Evolutionary conservation across 2,329 filamentous ascomycete genomes (phyloP).

Genomic region (Colletotrichum sp.): DNA sequence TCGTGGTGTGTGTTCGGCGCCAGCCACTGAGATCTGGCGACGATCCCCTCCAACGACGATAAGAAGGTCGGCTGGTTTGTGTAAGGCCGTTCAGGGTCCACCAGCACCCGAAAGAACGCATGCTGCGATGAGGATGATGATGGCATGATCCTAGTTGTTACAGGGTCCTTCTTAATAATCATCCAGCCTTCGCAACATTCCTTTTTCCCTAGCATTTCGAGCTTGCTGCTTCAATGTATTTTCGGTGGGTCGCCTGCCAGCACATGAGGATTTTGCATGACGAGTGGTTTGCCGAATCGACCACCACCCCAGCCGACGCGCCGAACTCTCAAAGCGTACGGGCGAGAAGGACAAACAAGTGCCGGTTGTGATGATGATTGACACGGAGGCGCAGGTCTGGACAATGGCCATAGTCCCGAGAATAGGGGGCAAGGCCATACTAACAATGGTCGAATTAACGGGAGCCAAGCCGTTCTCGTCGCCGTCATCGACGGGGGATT

Average conservation of each 20-base stretch:
- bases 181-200: neutral
- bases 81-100: neutral
- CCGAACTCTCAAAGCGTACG: neutral
- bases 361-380: neutral
- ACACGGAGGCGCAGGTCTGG: neutral
- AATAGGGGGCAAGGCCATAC: neutral
- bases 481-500: conserved; percentile 6
- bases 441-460: neutral
- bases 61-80: neutral
- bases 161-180: neutral
- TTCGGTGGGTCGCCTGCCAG: neutral
- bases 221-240: neutral
- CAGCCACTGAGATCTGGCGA: neutral
- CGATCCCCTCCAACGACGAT: neutral
- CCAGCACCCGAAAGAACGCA: neutral
- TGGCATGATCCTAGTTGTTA: conserved; percentile 4
- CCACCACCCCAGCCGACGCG: neutral
- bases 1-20: neutral
- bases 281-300: neutral
- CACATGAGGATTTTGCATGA: neutral
- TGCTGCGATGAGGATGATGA: neutral
- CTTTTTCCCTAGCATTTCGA: neutral
- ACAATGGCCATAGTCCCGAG: neutral
- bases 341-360: neutral
- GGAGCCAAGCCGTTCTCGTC: conserved; percentile 7